Percentiles rank a stretch among this genome's conserved stretches.
Evolutionary conservation across 495 filamentous ascomycete species (phyloP).

Genomic region (Neurospora sp.): DNA sequence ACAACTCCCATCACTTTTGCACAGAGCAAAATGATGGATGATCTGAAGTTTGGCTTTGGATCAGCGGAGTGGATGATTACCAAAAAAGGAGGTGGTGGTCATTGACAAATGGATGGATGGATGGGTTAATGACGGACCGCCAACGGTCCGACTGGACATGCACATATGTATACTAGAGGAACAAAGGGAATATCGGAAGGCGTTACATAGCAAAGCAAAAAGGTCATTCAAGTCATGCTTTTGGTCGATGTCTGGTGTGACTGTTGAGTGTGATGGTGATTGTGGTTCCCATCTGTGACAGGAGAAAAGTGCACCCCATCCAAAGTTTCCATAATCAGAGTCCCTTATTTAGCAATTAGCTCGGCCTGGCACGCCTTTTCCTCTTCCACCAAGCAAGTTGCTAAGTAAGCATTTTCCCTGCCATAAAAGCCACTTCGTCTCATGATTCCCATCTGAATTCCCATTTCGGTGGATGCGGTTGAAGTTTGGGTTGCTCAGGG

Average conservation of each 20-base stretch:
- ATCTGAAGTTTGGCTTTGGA: too few species aligned
- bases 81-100: background rate
- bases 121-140: background rate
- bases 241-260: background rate
- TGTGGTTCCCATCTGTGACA: background rate
- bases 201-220: background rate
- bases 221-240: background rate
- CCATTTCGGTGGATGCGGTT: too few species aligned
- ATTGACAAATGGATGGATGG: background rate
- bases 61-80: background rate
- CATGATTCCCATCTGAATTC: too few species aligned
- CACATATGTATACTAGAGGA: background rate
- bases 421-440: too few species aligned
- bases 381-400: too few species aligned
- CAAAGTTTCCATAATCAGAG: too few species aligned
- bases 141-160: background rate
- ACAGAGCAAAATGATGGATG: background rate
- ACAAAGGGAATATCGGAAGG: background rate
- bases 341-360: too few species aligned
- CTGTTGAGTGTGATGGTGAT: background rate
- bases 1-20: background rate
- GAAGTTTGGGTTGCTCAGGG: too few species aligned
- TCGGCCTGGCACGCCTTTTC: too few species aligned
- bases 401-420: too few species aligned
- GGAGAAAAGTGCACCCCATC: background rate